Conservation (phyloP, 129 eudicot species). For the Scalesia atractyloides region DNA sequence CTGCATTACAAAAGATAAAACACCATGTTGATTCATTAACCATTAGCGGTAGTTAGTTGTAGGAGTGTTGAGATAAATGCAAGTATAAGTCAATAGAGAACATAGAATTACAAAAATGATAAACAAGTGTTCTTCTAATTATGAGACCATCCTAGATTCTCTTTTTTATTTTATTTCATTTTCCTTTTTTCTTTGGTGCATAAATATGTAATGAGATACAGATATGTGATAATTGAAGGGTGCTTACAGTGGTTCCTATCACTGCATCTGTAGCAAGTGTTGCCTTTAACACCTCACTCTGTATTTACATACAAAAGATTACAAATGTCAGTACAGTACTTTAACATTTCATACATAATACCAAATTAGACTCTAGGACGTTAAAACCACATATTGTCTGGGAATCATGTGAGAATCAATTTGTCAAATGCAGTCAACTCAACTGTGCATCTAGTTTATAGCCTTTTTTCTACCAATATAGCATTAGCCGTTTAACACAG, state of each 20-base stretch:
- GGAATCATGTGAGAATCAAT: neutral
- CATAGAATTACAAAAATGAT: neutral
- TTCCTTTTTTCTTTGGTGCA: neutral
- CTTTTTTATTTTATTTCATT: constrained; percentile 1
- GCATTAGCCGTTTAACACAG: neutral
- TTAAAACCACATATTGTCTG: constrained; percentile 1
- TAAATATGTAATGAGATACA: constrained; percentile 5
- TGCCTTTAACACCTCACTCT: constrained; percentile 90
- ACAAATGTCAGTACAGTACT: neutral
- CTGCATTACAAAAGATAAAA: constrained; percentile 40
- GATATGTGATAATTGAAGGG: constrained; percentile 7
- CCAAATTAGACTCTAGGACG: neutral
- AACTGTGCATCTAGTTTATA: neutral
- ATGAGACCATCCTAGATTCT: constrained; percentile 5
- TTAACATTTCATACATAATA: neutral
- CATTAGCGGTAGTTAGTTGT: constrained; percentile 4
- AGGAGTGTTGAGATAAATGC: neutral
- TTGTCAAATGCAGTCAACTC: constrained; percentile 2
- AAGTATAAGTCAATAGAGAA: neutral
- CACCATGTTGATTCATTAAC: neutral
- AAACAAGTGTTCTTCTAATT: constrained; percentile 5
- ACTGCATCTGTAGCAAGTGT: constrained; percentile 99
- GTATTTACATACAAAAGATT: constrained; percentile 21
- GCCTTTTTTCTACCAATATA: constrained; percentile 2
- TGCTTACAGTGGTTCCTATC: constrained; percentile 81